Percentiles rank a stretch among this genome's conserved stretches.
Evolutionary conservation across 257 asterid genomes (phyloP).

Genomic region (Salvia splendens): DNA sequence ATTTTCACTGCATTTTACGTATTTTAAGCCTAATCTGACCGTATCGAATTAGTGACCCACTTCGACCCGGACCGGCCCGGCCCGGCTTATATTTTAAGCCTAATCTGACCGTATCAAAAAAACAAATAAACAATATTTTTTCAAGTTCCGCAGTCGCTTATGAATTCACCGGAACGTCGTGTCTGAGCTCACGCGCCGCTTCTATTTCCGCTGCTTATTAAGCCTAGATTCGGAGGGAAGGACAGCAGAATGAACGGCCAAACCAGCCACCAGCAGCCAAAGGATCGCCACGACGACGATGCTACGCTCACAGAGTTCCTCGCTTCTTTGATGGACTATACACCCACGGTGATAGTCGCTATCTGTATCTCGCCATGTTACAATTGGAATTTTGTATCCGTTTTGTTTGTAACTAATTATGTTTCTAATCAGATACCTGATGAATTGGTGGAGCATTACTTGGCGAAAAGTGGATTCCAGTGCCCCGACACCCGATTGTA

Average conservation of each 20-base stretch:
- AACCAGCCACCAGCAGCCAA: constrained; percentile 59
- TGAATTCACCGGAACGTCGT: constrained; percentile 19
- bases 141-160: not conserved
- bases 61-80: no score
- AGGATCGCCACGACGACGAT: constrained; percentile 84
- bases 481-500: constrained; percentile 98
- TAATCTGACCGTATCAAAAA: no score
- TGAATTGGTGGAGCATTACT: constrained; percentile 94
- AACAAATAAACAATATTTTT: not conserved
- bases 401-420: not conserved
- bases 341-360: constrained; percentile 64
- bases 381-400: not conserved
- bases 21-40: no score
- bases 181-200: constrained; percentile 27
- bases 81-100: no score
- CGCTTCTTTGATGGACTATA: constrained; percentile 87
- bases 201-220: not conserved
- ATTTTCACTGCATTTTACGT: no score
- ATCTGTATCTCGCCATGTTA: not conserved
- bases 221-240: not conserved
- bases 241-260: constrained; percentile 54
- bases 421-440: constrained; percentile 73
- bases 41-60: no score
- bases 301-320: constrained; percentile 82
- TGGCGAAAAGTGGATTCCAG: constrained; percentile 93